phyloP scores from a whole-genome alignment of 805 yeast species.

The Candida boleticola region DNA sequence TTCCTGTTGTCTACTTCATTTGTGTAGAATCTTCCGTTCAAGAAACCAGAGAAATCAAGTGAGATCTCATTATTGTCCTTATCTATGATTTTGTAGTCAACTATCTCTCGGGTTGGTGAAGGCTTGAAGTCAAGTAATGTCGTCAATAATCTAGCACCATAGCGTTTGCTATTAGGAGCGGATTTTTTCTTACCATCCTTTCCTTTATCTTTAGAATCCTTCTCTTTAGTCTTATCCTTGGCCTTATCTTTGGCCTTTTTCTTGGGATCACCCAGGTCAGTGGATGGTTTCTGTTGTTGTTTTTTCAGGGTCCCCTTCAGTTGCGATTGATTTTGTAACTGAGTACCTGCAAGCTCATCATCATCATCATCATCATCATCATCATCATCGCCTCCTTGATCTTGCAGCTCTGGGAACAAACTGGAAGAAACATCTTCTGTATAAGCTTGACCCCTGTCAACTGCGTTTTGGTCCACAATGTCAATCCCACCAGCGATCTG shows the following conservation, averaged over 20 bases:
- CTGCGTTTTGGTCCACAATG: background rate
- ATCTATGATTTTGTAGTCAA: slow-evolving; percentile 28
- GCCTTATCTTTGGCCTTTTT: background rate
- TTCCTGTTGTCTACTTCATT: slow-evolving; percentile 39
- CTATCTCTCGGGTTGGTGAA: background rate
- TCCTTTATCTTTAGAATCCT: background rate
- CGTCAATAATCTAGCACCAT: slow-evolving; percentile 10
- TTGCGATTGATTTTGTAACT: background rate
- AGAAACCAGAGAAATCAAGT: slow-evolving; percentile 32
- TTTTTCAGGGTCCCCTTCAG: background rate
- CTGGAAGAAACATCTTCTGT: too few relatives aligned
- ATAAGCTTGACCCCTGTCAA: too few relatives aligned
- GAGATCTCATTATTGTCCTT: slow-evolving; percentile 23
- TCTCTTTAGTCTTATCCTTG: too few relatives aligned
- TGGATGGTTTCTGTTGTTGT: background rate
- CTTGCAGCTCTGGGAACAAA: too few relatives aligned
- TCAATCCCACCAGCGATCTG: background rate
- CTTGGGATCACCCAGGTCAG: background rate
- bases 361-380: background rate
- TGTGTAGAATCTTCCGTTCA: slow-evolving; percentile 43
- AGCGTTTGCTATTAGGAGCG: background rate
- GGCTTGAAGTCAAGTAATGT: slow-evolving; percentile 28
- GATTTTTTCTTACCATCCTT: background rate
- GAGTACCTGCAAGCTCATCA: background rate
- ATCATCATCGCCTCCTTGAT: background rate